A percentile compares a stretch with the other conserved stretches of the same genome.
Evolutionary conservation across 2,329 filamentous ascomycete species (phyloP).

Genomic region (Colletotrichum sansevieriae): DNA sequence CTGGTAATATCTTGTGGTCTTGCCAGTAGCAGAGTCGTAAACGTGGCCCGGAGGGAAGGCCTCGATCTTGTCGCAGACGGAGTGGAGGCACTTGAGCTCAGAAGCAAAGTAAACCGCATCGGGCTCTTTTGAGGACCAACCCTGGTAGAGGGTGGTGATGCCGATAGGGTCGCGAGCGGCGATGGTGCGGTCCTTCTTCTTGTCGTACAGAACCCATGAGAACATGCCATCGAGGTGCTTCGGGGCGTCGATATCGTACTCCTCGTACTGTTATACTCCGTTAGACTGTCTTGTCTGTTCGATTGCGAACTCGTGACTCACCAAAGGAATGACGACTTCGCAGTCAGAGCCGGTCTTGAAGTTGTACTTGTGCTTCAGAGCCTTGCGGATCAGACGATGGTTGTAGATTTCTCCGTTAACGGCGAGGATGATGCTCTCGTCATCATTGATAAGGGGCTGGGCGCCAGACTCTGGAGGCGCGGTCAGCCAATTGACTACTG

Average conservation of each 20-base stretch:
- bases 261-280: slow-evolving; percentile 76
- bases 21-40: slow-evolving; percentile 92
- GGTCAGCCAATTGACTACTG: slow-evolving; percentile 41
- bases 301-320: slow-evolving; percentile 59
- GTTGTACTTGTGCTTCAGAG: slow-evolving; percentile 84
- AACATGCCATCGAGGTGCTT: slow-evolving; percentile 99
- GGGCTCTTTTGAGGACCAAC: slow-evolving; percentile 86
- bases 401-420: slow-evolving; percentile 99
- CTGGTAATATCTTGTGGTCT: slow-evolving; percentile 89
- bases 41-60: slow-evolving; percentile 95
- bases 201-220: slow-evolving; percentile 98
- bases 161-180: slow-evolving; percentile 97
- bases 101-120: slow-evolving; percentile 95
- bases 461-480: slow-evolving; percentile 83
- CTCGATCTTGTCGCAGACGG: slow-evolving; percentile 95
- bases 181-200: slow-evolving; percentile 90
- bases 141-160: slow-evolving; percentile 97
- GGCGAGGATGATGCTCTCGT: slow-evolving; percentile 88
- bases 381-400: slow-evolving; percentile 93
- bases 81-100: slow-evolving; percentile 92
- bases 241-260: slow-evolving; percentile 91
- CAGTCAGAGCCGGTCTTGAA: slow-evolving; percentile 99
- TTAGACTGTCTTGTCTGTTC: slow-evolving; percentile 12
- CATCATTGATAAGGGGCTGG: slow-evolving; percentile 93
- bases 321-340: slow-evolving; percentile 97